Conservation (phyloP, 208 protist genomes). For the Trypanosoma boissoni region DNA sequence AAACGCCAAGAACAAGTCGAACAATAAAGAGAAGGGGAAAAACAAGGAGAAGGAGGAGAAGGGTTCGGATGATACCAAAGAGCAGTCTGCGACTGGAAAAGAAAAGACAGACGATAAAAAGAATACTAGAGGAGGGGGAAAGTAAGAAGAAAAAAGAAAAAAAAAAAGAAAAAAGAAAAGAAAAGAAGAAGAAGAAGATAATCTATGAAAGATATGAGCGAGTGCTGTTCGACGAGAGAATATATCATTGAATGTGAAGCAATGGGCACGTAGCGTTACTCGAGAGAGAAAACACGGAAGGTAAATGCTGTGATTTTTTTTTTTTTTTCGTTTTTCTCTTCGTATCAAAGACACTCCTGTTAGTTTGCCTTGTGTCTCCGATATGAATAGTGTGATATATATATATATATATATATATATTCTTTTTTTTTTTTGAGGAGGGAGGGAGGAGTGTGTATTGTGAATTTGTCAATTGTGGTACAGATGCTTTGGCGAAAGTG, state of each 20-base stretch:
- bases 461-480: too few species aligned
- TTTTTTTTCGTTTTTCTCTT: background rate
- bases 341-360: background rate
- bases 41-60: conserved; percentile 7
- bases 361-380: too few species aligned
- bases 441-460: too few species aligned
- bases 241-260: background rate
- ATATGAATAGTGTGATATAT: too few species aligned
- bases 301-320: background rate
- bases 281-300: background rate
- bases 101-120: conserved; percentile 8
- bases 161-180: conserved; percentile 29
- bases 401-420: too few species aligned
- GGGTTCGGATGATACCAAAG: background rate
- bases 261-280: too few species aligned
- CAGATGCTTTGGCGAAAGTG: background rate
- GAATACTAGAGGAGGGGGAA: background rate
- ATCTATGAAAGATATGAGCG: background rate
- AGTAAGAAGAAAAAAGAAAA: conserved; percentile 2
- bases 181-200: conserved; percentile 10
- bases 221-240: background rate
- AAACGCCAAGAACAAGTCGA: conserved; percentile 20
- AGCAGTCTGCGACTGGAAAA: background rate
- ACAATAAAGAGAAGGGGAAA: conserved; percentile 1
- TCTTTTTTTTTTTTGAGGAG: too few species aligned